Evolutionary conservation across 2,329 filamentous ascomycete species (phyloP).

Genomic region (Phaeophleospora eucalypticola): DNA sequence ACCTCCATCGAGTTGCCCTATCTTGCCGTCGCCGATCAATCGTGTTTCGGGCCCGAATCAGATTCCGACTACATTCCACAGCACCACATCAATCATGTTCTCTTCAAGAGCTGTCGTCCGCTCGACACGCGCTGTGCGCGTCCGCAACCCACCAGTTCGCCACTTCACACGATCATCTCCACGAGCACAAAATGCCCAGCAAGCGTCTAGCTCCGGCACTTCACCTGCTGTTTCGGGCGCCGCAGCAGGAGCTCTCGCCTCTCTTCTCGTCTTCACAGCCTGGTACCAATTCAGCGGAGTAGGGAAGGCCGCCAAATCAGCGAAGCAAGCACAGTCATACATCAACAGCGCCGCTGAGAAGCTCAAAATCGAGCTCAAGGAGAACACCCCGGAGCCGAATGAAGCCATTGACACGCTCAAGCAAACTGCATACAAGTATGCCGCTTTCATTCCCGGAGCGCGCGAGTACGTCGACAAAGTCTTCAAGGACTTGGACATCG

Average conservation of each 20-base stretch:
- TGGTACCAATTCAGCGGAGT: constrained; percentile 53
- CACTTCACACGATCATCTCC: not conserved
- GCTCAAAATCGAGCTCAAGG: constrained; percentile 40
- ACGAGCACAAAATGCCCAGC: not conserved
- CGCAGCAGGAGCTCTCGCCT: constrained; percentile 46
- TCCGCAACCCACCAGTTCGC: constrained; percentile 7
- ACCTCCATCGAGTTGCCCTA: not conserved
- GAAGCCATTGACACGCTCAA: constrained; percentile 65
- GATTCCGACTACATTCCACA: not conserved
- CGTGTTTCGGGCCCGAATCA: not conserved
- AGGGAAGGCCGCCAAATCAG: constrained; percentile 34
- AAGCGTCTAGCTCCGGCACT: constrained; percentile 1
- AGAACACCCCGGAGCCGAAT: constrained; percentile 58
- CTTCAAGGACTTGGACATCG: constrained; percentile 66
- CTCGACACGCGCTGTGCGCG: constrained; percentile 12
- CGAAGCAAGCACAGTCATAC: constrained; percentile 53
- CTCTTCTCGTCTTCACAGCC: constrained; percentile 46
- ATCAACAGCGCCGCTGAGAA: constrained; percentile 57
- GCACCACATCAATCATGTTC: constrained; percentile 5
- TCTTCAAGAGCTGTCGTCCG: constrained; percentile 7
- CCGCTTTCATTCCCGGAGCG: constrained; percentile 67
- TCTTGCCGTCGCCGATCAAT: not conserved
- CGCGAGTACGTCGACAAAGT: constrained; percentile 63
- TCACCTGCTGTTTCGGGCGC: not conserved
- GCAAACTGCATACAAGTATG: constrained; percentile 64